Percentiles rank a stretch among this genome's conserved stretches.
Conservation (phyloP, 148 eudicot genomes). For the Amaranthus palmeri region DNA sequence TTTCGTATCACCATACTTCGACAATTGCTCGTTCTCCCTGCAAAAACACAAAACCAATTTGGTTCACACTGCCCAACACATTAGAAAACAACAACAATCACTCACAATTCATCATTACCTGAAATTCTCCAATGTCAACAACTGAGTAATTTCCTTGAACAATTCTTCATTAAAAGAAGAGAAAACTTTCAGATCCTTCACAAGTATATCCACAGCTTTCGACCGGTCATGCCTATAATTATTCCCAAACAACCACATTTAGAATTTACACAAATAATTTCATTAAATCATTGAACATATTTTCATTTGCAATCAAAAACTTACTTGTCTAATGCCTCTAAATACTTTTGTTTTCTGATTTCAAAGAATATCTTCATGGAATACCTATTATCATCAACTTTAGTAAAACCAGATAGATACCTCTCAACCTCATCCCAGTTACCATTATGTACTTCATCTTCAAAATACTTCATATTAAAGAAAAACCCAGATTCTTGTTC, state of each 20-base stretch:
- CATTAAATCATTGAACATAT: neutral
- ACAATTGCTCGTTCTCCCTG: slow-evolving; percentile 71
- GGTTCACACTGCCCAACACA: neutral
- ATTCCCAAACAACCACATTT: slow-evolving; percentile 21
- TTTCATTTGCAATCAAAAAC: slow-evolving; percentile 13
- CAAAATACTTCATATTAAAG: slow-evolving; percentile 78
- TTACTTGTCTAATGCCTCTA: slow-evolving; percentile 79
- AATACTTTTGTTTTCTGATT: slow-evolving; percentile 72
- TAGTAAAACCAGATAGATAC: slow-evolving; percentile 70
- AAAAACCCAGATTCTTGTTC: slow-evolving; percentile 77
- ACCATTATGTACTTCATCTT: slow-evolving; percentile 60
- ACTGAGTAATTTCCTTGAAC: slow-evolving; percentile 66
- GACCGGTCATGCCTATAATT: slow-evolving; percentile 55
- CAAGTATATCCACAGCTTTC: slow-evolving; percentile 70
- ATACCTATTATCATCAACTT: slow-evolving; percentile 59
- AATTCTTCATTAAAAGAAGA: slow-evolving; percentile 58
- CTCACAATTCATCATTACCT: slow-evolving; percentile 34
- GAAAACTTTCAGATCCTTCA: slow-evolving; percentile 75
- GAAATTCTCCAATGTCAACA: slow-evolving; percentile 65
- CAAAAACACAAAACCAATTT: slow-evolving; percentile 7
- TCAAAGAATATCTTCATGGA: slow-evolving; percentile 79
- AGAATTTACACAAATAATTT: neutral
- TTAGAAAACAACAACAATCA: neutral
- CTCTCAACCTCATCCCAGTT: slow-evolving; percentile 73
- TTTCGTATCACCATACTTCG: slow-evolving; percentile 66